Base-by-base conservation (phyloP, 805 yeast species). In the Candida coquimbonensis region DNA sequence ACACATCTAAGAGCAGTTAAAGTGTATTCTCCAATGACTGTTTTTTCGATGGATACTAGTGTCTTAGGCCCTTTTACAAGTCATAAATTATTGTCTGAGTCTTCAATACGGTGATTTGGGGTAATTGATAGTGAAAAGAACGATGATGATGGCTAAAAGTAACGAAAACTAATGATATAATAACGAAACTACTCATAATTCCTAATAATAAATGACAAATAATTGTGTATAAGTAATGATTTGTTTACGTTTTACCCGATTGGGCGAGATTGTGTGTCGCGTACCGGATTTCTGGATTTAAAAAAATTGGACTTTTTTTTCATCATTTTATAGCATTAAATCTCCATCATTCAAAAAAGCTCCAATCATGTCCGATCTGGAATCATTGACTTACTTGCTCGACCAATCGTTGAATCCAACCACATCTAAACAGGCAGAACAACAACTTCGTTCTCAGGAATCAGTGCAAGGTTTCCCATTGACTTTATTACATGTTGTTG, bases 1-100 rank as follows among this genome's bases (percentile, higher is more conserved):
- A 83, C 96, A 1, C 98, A 89, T 61, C 69, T 93, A 11, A 66
- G 99, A 40, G 83, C 89, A 0, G 70, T 90, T 16, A 78, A 79
- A 69, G 62, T 87, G 55, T 68, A 80, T 62, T 67, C 77, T 9
- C 74, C 74, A 7, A 54, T 58, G 16, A 57, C 64, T 42, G 53
- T 57, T 11, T 61, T 48, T 36, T 52, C 57, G 7, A 49, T 60
- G 37, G 55, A 53, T n/a, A 43, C 49, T 2, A 53, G 49, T 13
- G 49, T 54, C 1, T 36, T 59, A 29, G 61, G 62, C 1, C 51
- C 56, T 1, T 59, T 55, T 42, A 59, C 60, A 4, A 54, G 61
- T 39, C 36, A 41, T 25, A 55, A 48, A n/a, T 38, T 59, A 9
- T 40, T 53, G 1, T 45, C 55, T 7, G 60, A 59, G 37, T 49